Conservation (phyloP, 192 early-diverging fungal genomes). For the Linderina pennispora region DNA sequence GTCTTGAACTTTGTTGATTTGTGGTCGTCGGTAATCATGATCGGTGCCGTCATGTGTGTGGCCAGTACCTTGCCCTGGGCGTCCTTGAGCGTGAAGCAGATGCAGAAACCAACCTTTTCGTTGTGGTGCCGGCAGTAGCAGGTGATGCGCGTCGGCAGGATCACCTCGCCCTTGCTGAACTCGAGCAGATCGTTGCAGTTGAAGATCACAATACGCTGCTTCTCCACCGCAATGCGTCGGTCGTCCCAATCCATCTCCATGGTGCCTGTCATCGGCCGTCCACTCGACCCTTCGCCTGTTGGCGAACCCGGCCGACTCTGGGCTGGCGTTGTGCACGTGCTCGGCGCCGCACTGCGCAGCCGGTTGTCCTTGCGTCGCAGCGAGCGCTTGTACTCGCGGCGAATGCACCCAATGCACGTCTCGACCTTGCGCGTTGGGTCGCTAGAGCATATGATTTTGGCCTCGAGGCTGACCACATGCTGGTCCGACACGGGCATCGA, state of each 20-base stretch:
- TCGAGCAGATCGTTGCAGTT: conserved; percentile 83
- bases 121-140: conserved; percentile 96
- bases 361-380: conserved; percentile 51
- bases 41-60: conserved; percentile 78
- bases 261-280: conserved; percentile 40
- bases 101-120: conserved; percentile 89
- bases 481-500: conserved; percentile 38
- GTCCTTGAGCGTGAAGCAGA: conserved; percentile 78
- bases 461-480: conserved; percentile 68
- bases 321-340: conserved; percentile 49
- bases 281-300: conserved; percentile 25
- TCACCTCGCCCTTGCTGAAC: conserved; percentile 81
- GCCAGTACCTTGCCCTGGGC: conserved; percentile 60
- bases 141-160: conserved; percentile 88
- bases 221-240: conserved; percentile 62
- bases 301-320: conserved; percentile 52
- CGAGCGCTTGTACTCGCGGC: conserved; percentile 72
- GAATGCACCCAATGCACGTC: conserved; percentile 78
- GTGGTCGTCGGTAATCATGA: conserved; percentile 98
- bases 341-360: conserved; percentile 27
- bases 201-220: conserved; percentile 78
- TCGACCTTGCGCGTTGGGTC: conserved; percentile 67
- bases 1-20: conserved; percentile 74
- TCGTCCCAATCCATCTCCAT: conserved; percentile 61
- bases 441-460: conserved; percentile 79